phyloP scores from a whole-genome alignment of 495 filamentous ascomycete species.

The Tuber umbilicatum region DNA sequence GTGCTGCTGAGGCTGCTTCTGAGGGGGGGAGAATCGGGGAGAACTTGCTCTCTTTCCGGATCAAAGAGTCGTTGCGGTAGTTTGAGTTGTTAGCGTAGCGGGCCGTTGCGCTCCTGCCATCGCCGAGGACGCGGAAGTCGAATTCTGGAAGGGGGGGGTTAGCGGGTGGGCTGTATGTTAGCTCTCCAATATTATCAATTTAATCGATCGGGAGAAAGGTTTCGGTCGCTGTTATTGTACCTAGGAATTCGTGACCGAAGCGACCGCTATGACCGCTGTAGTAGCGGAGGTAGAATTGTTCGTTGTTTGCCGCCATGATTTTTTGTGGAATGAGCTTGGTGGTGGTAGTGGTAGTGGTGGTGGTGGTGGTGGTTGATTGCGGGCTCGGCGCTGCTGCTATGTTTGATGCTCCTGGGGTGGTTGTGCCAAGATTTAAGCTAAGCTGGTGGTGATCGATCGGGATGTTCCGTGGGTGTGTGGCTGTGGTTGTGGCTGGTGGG shows the following conservation, averaged over 20 bases:
- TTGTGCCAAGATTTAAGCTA: neutral
- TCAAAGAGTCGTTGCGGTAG: constrained; percentile 96
- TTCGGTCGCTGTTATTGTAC: constrained; percentile 47
- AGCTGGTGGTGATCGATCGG: neutral
- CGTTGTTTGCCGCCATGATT: constrained; percentile 45
- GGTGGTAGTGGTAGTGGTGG: neutral
- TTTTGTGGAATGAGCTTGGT: constrained; percentile 9
- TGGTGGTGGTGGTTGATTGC: neutral
- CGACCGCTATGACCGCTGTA: constrained; percentile 98
- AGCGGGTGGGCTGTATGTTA: constrained; percentile 17
- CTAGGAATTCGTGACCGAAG: constrained; percentile 97
- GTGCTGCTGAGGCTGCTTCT: neutral
- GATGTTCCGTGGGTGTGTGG: neutral
- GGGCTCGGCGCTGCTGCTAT: neutral
- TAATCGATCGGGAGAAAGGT: constrained; percentile 13
- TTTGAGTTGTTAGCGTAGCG: constrained; percentile 99
- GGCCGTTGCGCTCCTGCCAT: constrained; percentile 89
- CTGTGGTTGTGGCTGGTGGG: neutral
- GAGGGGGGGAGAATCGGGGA: neutral
- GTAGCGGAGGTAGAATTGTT: constrained; percentile 94
- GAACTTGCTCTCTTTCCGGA: constrained; percentile 95
- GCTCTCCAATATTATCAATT: constrained; percentile 16
- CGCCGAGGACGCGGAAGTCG: constrained; percentile 85
- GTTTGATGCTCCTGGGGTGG: neutral
- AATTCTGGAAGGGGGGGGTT: constrained; percentile 59